A percentile compares a stretch with the other conserved stretches of the same genome.
Evolutionary conservation across 225 moss, liverwort and hornwort genomes (phyloP).

Genomic region (Neckera pumila): DNA sequence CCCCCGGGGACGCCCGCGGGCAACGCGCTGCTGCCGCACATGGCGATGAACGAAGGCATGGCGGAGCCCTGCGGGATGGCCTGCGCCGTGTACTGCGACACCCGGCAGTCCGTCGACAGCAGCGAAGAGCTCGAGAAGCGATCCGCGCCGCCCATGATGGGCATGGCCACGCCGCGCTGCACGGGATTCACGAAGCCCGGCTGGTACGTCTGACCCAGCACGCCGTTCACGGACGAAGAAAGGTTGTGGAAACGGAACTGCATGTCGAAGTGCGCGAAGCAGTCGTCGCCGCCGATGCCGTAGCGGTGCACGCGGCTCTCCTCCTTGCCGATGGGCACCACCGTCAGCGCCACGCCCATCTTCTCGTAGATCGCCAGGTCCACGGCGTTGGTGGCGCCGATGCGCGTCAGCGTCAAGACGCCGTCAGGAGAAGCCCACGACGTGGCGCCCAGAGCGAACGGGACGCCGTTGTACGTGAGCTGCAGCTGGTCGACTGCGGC

Average conservation of each 20-base stretch:
- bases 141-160: neutral
- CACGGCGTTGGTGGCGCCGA: neutral
- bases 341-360: slow-evolving; percentile 28
- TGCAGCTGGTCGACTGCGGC: neutral
- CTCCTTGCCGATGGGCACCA: slow-evolving; percentile 26
- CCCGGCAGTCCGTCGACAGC: slow-evolving; percentile 26
- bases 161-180: slow-evolving; percentile 34
- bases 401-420: neutral
- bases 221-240: slow-evolving; percentile 35
- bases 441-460: neutral
- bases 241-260: slow-evolving; percentile 4
- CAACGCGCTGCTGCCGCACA: neutral
- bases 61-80: neutral
- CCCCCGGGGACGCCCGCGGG: neutral
- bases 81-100: slow-evolving; percentile 11
- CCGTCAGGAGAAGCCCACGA: neutral
- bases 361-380: neutral
- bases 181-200: slow-evolving; percentile 28
- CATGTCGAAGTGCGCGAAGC: neutral
- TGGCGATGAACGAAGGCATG: neutral
- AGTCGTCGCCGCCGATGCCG: neutral
- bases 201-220: slow-evolving; percentile 57
- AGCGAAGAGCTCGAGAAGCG: slow-evolving; percentile 26
- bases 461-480: neutral
- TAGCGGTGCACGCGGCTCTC: neutral